phyloP scores from a whole-genome alignment of 129 eudicot species.

The Tagetes erecta region DNA sequence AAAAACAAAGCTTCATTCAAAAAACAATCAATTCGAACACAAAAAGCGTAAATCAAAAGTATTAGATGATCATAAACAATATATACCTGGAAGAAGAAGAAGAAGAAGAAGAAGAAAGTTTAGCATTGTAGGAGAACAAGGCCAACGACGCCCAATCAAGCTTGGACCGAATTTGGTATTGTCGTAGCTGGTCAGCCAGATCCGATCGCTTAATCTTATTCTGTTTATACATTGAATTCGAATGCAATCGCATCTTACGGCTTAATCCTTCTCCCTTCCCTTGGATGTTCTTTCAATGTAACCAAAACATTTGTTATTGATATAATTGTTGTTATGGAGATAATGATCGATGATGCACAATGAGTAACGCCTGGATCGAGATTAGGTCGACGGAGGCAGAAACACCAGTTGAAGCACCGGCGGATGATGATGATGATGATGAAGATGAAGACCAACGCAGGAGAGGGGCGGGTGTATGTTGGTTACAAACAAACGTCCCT shows the following conservation, averaged over 20 bases:
- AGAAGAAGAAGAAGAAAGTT: slow-evolving; percentile 17
- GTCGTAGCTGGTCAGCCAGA: slow-evolving; percentile 80
- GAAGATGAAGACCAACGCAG: slow-evolving; percentile 8
- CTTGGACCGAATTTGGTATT: slow-evolving; percentile 81
- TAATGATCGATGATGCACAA: background rate
- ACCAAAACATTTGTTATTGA: background rate
- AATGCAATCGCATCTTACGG: slow-evolving; percentile 10
- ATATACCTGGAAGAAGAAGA: slow-evolving; percentile 66
- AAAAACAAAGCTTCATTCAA: no score
- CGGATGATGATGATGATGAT: background rate
- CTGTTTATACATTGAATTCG: slow-evolving; percentile 18
- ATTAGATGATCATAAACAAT: background rate
- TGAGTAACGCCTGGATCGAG: no score
- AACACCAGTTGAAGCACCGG: no score
- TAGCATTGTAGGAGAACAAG: slow-evolving; percentile 60
- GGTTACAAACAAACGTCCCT: slow-evolving; percentile 20
- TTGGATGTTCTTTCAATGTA: slow-evolving; percentile 2
- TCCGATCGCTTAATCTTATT: slow-evolving; percentile 76
- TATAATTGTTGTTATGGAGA: background rate
- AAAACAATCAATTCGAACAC: background rate
- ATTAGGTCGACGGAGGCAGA: no score
- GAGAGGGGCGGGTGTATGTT: slow-evolving; percentile 7
- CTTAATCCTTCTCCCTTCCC: slow-evolving; percentile 3
- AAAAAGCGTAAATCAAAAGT: background rate
- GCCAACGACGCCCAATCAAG: slow-evolving; percentile 81